Base-by-base conservation (phyloP, 192 early-diverging fungal genomes). In the Coemansia sp. region DNA sequence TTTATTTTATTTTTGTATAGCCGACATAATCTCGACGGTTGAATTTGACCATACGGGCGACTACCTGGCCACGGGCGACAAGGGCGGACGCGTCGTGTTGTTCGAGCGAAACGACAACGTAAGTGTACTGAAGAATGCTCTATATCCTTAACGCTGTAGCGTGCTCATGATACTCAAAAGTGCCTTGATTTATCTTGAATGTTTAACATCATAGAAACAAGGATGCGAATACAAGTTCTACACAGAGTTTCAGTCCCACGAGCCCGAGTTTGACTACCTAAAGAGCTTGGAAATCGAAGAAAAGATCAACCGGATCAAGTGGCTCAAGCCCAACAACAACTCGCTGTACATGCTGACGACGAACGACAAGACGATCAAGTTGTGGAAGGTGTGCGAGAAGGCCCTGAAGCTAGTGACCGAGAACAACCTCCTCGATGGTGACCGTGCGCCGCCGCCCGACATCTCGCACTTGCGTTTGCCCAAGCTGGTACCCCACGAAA, bases 321-420 rank as follows among this genome's bases (percentile, higher is more conserved):
- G 97, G 97, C 96, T 95, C 87, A 92, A 91, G 76, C 88, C 93
- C 42, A 94, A 96, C 84, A 98, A 98, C 84, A 89, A 95, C 47
- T 93, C 95, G 16, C 96, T 96, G 75, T 99, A 96, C 80, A 84
- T 99, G 79, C 87, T 99, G 55, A 97, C 97, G 5, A 99, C 97
- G 43, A 99, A 99, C 80, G 97, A 99, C 85, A 99, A 99, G 81
- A 99, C 97, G 38, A 95, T 99, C 82, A 99, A 99, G 85, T 89
- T 99, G 40, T 99, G 97, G 97, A 99, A 99, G 81, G 91, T 99
- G 19, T 98, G 94, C 87, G 96, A 99, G 80, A 97, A 98, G 81
- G 92, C 92, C 14, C 89, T 98, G 66, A 97, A 98, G 77, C 88
- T 97, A 19, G 93, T 99, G 30, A 84, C 95, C 1, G 97, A 99